A percentile compares a stretch with the other conserved stretches of the same genome.
Evolutionary conservation across 371 early-diverging fungal genomes (phyloP).

Genomic region (Syncephalastrum sp.): DNA sequence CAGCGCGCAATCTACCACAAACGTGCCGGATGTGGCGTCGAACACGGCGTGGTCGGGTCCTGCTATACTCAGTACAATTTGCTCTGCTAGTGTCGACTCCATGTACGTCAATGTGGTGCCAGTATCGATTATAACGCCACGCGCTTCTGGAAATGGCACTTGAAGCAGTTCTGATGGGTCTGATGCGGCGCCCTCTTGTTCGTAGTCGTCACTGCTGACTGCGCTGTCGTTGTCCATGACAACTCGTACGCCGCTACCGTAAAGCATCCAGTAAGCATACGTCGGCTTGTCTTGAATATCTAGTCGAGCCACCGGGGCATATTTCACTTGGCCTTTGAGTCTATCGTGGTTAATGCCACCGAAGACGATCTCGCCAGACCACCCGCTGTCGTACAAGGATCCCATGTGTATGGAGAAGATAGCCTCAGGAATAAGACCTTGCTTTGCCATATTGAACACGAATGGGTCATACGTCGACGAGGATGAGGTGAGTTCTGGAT

Average conservation of each 20-base stretch:
- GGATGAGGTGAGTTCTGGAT: constrained; percentile 28
- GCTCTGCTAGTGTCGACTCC: constrained; percentile 18
- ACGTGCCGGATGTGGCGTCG: constrained; percentile 21
- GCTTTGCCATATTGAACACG: constrained; percentile 26
- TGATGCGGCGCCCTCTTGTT: neutral
- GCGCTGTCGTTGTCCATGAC: neutral
- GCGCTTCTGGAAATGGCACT: neutral
- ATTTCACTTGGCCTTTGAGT: constrained; percentile 15
- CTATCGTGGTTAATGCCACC: constrained; percentile 49
- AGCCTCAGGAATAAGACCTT: constrained; percentile 32
- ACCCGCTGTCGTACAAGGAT: constrained; percentile 10
- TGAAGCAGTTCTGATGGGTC: neutral
- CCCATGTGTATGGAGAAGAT: constrained; percentile 40
- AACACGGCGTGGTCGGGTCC: constrained; percentile 7
- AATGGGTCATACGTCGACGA: constrained; percentile 24
- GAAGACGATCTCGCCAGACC: constrained; percentile 53
- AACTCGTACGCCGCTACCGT: constrained; percentile 17
- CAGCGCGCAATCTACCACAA: constrained; percentile 18
- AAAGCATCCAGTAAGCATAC: constrained; percentile 27
- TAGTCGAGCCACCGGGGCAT: constrained; percentile 11
- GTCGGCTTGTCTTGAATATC: neutral
- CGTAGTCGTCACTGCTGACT: neutral
- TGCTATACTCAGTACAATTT: constrained; percentile 17
- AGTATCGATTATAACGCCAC: constrained; percentile 36
- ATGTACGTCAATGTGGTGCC: constrained; percentile 35